Evolutionary conservation across 208 protist genomes (phyloP), one percentile per base, ranked within the genome.

Genomic region (Porcisia hertigi): DNA sequence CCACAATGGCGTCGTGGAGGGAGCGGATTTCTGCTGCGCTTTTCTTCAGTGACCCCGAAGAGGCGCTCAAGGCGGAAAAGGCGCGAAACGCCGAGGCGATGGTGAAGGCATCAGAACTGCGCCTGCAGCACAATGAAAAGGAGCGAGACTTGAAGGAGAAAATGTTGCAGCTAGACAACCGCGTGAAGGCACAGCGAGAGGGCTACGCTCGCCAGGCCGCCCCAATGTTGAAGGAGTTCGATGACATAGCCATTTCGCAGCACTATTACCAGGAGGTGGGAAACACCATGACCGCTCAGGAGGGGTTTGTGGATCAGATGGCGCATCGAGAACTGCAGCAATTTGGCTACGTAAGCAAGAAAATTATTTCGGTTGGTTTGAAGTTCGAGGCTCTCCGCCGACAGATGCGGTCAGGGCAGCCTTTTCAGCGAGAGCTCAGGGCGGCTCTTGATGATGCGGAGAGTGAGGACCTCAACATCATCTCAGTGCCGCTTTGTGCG

Each of bases 331-430:
- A 97, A 75, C 67, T 89, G 20, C 81, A 80, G 25, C 83, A 94
- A 69, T 97, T 89, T 76, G 94, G 92, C 16, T 97, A 96, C 79
- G 73, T 91, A 36, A 93, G 92, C 75, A 97, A 97, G 71, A 96
- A 96, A 75, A 77, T 96, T 18, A 91, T 95, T 5, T 96, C 92
- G 3, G 88, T 95, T 20, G 67, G 86, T 8, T 79, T 97, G n/a
- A 89, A 94, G 71, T 89, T 86, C 36, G 88, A 92, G 75, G 89
- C 89, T n/a, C 79, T 97, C 3, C 77, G 78, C 36, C 43, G 73
- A 6, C 69, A 85, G 39, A 81, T 96, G 70, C 54, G 41, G 16
- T 49, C 67, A 0, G 94, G 94, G 11, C 43, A 74, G 25, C 86
- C 94, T 0, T 97, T 96, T 70, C 20, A 55, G n/a, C 55, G 69